These are phyloP conservation scores for Chloris gayana DNA, from an alignment of 176 grass and related monocot genomes.

Conservation along the genomic window DNA sequence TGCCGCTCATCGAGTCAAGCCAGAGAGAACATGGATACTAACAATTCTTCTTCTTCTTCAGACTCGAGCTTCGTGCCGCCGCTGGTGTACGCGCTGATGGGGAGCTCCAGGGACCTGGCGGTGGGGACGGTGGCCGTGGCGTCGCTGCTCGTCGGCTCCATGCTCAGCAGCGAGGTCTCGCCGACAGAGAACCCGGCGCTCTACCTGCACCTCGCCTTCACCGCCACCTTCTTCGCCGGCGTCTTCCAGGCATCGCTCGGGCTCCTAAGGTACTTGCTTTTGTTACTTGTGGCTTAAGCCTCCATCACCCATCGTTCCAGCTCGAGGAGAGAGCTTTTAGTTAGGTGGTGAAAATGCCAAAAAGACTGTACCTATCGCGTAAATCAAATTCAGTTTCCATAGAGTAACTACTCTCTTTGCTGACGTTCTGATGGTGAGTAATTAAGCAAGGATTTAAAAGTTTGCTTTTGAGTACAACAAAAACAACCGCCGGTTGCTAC, in stretches of 20 bases:
- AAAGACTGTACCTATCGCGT: too few species aligned
- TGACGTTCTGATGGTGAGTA: too few species aligned
- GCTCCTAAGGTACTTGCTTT: conserved; percentile 54
- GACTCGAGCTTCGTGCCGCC: conserved; percentile 99
- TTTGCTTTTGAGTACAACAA: too few species aligned
- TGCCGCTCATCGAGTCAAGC: too few species aligned
- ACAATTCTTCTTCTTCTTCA: background rate
- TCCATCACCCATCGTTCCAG: background rate
- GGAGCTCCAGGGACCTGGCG: conserved; percentile 84
- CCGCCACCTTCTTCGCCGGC: conserved; percentile 91
- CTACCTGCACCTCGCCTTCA: conserved; percentile 82
- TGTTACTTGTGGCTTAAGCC: background rate
- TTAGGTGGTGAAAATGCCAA: too few species aligned
- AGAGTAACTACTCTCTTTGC: background rate
- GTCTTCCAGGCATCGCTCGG: conserved; percentile 78
- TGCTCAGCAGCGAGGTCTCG: conserved; percentile 73
- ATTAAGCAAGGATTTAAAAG: too few species aligned
- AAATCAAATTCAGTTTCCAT: background rate
- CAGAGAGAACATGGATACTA: too few species aligned
- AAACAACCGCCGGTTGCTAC: too few species aligned
- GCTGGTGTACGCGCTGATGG: conserved; percentile 98
- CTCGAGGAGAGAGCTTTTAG: background rate
- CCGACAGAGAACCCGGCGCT: conserved; percentile 51
- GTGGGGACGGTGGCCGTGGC: conserved; percentile 90
- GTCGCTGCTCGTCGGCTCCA: conserved; percentile 77